Percentiles rank a stretch among this genome's conserved stretches.
phyloP scores from a whole-genome alignment of 805 yeast species.

The Candida namnaoensis region DNA sequence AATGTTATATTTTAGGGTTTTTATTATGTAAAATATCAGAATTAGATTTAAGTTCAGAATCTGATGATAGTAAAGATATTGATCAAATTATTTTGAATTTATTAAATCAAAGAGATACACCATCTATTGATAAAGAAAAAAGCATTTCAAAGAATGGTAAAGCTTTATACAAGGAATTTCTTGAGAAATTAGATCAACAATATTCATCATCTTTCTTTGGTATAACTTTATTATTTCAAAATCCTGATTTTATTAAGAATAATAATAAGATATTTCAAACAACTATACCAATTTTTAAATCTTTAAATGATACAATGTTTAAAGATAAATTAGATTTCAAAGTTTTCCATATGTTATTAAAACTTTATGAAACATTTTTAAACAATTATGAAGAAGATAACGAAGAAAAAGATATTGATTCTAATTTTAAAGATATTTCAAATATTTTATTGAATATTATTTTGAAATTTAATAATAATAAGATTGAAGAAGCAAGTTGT shows the following conservation, averaged over 20 bases:
- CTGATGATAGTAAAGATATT: too few relatives aligned
- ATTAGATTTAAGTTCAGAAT: too few relatives aligned
- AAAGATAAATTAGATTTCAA: background rate
- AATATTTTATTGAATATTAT: background rate
- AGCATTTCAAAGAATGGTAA: constrained; percentile 3
- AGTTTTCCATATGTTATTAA: constrained; percentile 6
- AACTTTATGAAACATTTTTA: constrained; percentile 7
- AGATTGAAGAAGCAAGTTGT: background rate
- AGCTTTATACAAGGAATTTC: constrained; percentile 5
- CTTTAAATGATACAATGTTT: background rate
- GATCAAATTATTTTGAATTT: too few relatives aligned
- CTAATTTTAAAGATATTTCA: background rate
- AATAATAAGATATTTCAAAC: background rate
- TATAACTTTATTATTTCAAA: constrained; percentile 9
- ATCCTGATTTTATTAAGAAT: background rate
- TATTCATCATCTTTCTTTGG: constrained; percentile 8
- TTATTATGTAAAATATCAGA: constrained; percentile 9
- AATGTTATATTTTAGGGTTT: constrained; percentile 7
- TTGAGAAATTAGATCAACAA: background rate
- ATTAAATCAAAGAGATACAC: background rate
- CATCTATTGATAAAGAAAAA: background rate
- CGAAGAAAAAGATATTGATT: background rate
- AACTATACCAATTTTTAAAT: background rate
- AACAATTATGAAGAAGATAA: background rate
- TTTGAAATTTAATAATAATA: background rate